Evolutionary conservation across 2,329 filamentous ascomycete species (phyloP).

Genomic region (Pyrenophora seminiperda): DNA sequence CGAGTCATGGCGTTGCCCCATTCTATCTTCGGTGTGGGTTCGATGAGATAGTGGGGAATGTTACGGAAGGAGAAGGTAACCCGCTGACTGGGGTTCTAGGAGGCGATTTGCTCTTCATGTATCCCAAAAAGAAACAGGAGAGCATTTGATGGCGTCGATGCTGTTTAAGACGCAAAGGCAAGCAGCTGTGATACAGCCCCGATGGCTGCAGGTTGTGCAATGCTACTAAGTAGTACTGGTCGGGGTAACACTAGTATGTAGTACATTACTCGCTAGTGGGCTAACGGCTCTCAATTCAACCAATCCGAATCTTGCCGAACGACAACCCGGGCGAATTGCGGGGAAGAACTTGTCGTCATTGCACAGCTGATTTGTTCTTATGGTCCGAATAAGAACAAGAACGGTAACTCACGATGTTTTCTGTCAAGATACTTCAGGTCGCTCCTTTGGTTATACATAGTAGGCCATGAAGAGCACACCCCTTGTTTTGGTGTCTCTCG

Average conservation of each 20-base stretch:
- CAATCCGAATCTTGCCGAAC: neutral
- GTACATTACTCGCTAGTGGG: conserved; percentile 7
- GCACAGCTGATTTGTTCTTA: neutral
- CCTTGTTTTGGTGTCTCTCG: conserved; percentile 2
- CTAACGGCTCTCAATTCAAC: neutral
- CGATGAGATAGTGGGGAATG: conserved; percentile 39
- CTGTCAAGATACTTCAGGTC: neutral
- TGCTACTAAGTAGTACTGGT: no score
- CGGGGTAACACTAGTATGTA: neutral
- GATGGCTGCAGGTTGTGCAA: no score
- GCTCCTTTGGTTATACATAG: neutral
- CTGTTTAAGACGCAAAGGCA: no score
- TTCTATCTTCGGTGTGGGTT: conserved; percentile 51
- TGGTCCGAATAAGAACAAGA: conserved; percentile 1
- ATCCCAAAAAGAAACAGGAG: conserved; percentile 11
- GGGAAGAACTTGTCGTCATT: conserved; percentile 13
- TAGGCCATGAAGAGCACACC: conserved; percentile 11
- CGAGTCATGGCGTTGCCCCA: conserved; percentile 46
- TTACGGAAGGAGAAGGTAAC: conserved; percentile 42
- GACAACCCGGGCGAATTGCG: conserved; percentile 7
- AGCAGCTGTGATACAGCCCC: no score
- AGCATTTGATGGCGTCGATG: neutral
- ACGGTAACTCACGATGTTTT: neutral
- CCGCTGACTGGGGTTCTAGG: conserved; percentile 38
- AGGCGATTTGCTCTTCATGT: conserved; percentile 44